Evolutionary conservation across 2,329 filamentous ascomycete species (phyloP).

Genomic region (Aspergillus bombycis): DNA sequence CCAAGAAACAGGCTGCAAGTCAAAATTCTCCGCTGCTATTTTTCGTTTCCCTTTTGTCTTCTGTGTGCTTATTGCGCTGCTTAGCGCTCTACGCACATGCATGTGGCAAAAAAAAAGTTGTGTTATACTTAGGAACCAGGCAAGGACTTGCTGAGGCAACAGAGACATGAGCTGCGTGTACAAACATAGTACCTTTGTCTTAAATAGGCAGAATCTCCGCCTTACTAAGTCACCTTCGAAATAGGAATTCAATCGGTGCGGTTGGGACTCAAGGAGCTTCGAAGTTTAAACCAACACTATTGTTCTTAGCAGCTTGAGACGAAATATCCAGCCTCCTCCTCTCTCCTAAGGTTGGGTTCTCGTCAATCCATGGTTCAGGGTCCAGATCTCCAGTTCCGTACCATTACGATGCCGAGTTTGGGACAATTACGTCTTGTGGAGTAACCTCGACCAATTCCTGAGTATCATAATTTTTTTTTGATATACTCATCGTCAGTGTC

Average conservation of each 20-base stretch:
- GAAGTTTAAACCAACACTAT: conserved; percentile 1
- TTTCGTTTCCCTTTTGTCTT: neutral
- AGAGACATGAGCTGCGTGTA: neutral
- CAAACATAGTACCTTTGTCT: neutral
- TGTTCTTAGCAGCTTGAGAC: neutral
- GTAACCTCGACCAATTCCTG: neutral
- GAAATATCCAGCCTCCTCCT: neutral
- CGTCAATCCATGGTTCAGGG: neutral
- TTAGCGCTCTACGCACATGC: neutral
- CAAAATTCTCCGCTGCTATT: neutral
- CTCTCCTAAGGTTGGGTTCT: neutral
- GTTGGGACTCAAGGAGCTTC: neutral
- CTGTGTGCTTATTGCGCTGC: neutral
- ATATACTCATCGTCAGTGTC: neutral
- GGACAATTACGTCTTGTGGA: neutral
- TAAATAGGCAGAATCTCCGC: neutral
- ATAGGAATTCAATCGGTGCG: neutral
- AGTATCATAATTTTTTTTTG: neutral
- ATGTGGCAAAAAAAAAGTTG: neutral
- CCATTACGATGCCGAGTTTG: neutral
- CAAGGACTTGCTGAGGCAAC: neutral
- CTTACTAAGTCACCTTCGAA: neutral
- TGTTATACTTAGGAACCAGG: neutral
- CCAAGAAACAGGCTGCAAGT: neutral
- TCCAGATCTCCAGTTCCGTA: conserved; percentile 1